These are phyloP conservation scores for Sporothrix euskadiensis DNA, from an alignment of 2,329 filamentous ascomycete genomes.

Conservation along the genomic window DNA sequence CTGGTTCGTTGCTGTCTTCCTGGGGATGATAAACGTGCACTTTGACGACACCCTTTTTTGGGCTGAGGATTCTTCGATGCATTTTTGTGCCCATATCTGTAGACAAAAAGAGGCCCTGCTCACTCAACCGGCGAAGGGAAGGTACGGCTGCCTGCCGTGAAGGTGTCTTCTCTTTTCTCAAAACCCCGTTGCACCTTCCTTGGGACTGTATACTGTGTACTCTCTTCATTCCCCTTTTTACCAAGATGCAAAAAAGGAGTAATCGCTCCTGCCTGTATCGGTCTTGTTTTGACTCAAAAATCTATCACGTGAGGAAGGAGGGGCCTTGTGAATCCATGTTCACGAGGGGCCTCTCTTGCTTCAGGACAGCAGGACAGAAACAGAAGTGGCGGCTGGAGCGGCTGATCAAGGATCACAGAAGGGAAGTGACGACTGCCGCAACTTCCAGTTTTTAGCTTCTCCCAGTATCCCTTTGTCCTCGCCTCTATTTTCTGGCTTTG, in stretches of 20 bases:
- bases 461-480: neutral
- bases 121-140: neutral
- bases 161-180: neutral
- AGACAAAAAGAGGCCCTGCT: neutral
- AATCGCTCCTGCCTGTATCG: neutral
- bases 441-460: slow-evolving; percentile 6
- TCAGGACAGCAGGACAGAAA: slow-evolving; percentile 21
- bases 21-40: neutral
- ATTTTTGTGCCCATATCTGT: neutral
- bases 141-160: neutral
- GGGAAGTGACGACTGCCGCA: slow-evolving; percentile 23
- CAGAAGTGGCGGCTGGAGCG: slow-evolving; percentile 24
- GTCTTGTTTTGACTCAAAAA: neutral
- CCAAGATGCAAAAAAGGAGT: neutral
- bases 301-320: slow-evolving; percentile 13
- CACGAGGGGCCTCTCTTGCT: neutral
- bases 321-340: neutral
- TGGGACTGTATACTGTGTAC: no score
- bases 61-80: neutral
- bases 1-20: neutral
- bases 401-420: slow-evolving; percentile 22
- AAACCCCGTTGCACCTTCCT: neutral
- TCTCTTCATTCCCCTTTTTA: neutral
- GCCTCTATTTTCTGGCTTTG: slow-evolving; percentile 2
- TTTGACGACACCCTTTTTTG: neutral